Evolutionary conservation across 2,329 filamentous ascomycete genomes (phyloP).

Genomic region (Leptographium radiaticola): DNA sequence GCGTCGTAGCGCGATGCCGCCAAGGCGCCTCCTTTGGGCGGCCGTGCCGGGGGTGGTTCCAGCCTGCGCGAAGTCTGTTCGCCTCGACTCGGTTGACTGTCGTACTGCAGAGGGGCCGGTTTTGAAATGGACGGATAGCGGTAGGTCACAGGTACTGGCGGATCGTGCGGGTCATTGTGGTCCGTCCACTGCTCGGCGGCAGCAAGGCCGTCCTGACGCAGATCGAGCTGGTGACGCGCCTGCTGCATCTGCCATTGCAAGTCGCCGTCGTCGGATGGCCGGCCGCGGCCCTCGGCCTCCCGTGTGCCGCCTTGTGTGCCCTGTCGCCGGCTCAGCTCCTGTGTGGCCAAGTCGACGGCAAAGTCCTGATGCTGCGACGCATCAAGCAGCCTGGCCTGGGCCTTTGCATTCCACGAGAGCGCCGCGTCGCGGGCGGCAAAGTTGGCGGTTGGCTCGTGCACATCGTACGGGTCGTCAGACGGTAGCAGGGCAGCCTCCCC

Average conservation of each 20-base stretch:
- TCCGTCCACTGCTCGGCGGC: constrained; percentile 1
- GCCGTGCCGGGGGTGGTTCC: constrained; percentile 12
- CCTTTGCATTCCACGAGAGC: constrained; percentile 28
- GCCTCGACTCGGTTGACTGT: constrained; percentile 21
- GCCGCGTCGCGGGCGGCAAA: constrained; percentile 48
- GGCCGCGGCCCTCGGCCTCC: too few relatives aligned
- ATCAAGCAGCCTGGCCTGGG: constrained; percentile 46
- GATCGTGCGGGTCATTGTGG: constrained; percentile 14
- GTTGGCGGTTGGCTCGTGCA: constrained; percentile 18
- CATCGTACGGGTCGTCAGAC: background rate
- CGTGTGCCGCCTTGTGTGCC: constrained; percentile 24
- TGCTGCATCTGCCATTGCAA: constrained; percentile 40
- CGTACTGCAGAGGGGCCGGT: constrained; percentile 34
- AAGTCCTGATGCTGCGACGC: constrained; percentile 60
- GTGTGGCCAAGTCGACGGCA: constrained; percentile 62
- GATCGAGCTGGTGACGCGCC: constrained; percentile 33
- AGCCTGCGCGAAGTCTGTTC: background rate
- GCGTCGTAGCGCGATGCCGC: background rate
- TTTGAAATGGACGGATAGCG: constrained; percentile 44
- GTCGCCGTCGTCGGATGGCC: background rate
- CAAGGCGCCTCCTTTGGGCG: constrained; percentile 21
- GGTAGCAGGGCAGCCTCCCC: too few relatives aligned
- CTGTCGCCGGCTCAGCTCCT: constrained; percentile 52
- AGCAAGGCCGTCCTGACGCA: constrained; percentile 14
- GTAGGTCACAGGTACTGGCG: constrained; percentile 22